These are phyloP conservation scores for Podila epicladia DNA, from an alignment of 192 early-diverging fungal genomes.

Conservation along the genomic window DNA sequence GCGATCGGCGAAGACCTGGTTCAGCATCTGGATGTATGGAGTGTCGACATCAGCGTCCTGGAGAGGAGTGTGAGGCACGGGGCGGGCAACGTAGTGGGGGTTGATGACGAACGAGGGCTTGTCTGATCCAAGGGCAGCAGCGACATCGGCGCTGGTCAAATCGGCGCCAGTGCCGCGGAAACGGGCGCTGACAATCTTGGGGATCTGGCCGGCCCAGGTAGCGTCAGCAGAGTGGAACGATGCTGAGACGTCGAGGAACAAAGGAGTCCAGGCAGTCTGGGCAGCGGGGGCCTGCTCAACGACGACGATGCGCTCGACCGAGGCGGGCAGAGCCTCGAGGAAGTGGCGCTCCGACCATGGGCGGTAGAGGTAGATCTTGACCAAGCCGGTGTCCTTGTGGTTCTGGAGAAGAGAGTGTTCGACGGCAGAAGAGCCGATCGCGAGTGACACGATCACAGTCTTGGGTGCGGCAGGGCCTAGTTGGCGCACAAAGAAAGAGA, in stretches of 20 bases:
- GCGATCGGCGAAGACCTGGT: slow-evolving; percentile 80
- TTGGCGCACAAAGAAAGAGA: slow-evolving; percentile 22
- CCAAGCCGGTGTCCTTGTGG: slow-evolving; percentile 65
- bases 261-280: slow-evolving; percentile 77
- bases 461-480: slow-evolving; percentile 64
- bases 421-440: slow-evolving; percentile 63
- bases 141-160: slow-evolving; percentile 21
- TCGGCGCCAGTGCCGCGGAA: slow-evolving; percentile 54
- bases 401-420: slow-evolving; percentile 51
- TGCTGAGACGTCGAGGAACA: slow-evolving; percentile 87
- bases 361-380: slow-evolving; percentile 82
- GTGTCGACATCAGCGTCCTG: slow-evolving; percentile 64
- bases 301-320: slow-evolving; percentile 70
- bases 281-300: slow-evolving; percentile 69
- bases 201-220: slow-evolving; percentile 57
- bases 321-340: slow-evolving; percentile 64
- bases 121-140: slow-evolving; percentile 18
- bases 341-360: slow-evolving; percentile 77
- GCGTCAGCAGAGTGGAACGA: slow-evolving; percentile 64
- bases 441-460: slow-evolving; percentile 82
- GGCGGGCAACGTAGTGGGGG: slow-evolving; percentile 26
- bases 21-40: slow-evolving; percentile 85
- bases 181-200: slow-evolving; percentile 56
- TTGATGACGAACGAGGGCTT: slow-evolving; percentile 36
- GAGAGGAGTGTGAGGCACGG: slow-evolving; percentile 3